Evolutionary conservation across 106 monocot genomes (phyloP).

Genomic region (Dendrobium nobile): DNA sequence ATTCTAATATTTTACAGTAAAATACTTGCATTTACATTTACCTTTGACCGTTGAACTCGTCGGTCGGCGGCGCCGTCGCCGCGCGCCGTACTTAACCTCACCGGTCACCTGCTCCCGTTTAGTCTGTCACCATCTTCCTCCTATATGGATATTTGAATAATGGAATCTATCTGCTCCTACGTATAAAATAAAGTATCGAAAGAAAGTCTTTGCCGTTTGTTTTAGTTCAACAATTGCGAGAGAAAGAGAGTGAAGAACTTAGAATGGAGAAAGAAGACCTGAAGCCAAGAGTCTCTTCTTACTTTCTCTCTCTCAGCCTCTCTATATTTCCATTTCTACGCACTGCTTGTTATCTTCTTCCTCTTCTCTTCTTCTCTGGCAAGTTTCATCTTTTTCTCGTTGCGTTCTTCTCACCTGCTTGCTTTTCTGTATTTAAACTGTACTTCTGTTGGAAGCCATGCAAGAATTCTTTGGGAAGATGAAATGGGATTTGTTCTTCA

Average conservation of each 20-base stretch:
- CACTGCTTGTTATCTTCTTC: background rate
- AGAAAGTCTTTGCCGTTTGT: background rate
- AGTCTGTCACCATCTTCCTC: background rate
- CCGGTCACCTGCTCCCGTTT: background rate
- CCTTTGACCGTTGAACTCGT: too few relatives aligned
- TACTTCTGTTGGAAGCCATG: too few relatives aligned
- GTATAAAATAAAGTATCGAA: background rate
- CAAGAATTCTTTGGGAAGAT: background rate
- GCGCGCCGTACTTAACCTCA: background rate
- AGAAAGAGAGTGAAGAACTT: background rate
- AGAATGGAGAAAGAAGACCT: slow-evolving; percentile 2
- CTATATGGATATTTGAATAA: background rate
- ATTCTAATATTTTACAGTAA: too few relatives aligned
- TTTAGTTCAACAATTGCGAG: background rate
- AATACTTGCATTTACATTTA: too few relatives aligned
- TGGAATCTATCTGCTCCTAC: background rate
- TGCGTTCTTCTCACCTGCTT: too few relatives aligned
- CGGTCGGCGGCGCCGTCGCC: too few relatives aligned
- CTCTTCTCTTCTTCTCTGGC: background rate
- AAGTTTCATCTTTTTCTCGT: background rate
- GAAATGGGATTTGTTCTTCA: background rate
- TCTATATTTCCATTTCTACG: background rate
- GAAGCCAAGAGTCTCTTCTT: background rate
- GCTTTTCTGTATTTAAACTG: too few relatives aligned
- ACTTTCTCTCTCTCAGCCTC: background rate